phyloP scores from a whole-genome alignment of 1,284 basidiomycete species.

The Somion occarium region DNA sequence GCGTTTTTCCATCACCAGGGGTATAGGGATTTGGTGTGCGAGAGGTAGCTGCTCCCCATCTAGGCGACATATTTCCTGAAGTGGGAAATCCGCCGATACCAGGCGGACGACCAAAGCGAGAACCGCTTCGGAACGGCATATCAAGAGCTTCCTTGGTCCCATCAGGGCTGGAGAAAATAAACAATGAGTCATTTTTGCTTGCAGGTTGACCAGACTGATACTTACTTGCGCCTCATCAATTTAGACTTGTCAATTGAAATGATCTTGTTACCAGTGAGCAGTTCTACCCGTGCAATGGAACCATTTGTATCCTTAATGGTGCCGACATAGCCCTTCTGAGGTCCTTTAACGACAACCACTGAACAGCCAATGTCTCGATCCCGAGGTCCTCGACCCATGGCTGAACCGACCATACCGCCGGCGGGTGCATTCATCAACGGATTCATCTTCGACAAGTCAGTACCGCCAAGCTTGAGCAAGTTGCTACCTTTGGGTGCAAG shows the following conservation, averaged over 20 bases:
- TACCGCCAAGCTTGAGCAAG: conserved; percentile 53
- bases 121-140: conserved; percentile 32
- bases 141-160: conserved; percentile 33
- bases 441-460: conserved; percentile 96
- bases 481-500: conserved; percentile 84
- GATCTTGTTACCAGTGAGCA: conserved; percentile 88
- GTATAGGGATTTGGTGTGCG: conserved; percentile 61
- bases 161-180: conserved; percentile 46
- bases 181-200: no score
- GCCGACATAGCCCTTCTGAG: conserved; percentile 89
- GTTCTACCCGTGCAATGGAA: conserved; percentile 82
- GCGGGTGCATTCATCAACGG: conserved; percentile 63
- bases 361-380: conserved; percentile 81
- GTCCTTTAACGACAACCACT: conserved; percentile 83
- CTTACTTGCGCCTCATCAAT: conserved; percentile 75
- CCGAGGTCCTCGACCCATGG: conserved; percentile 67
- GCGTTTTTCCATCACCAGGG: conserved; percentile 34
- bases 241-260: conserved; percentile 84
- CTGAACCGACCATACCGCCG: conserved; percentile 78
- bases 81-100: conserved; percentile 65
- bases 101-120: conserved; percentile 46
- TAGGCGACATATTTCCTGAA: conserved; percentile 57
- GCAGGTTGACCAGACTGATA: no score
- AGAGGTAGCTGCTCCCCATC: conserved; percentile 44
- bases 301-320: conserved; percentile 96